Evolutionary conservation across 176 grass and related monocot species (phyloP).

Genomic region (Oryza punctata): DNA sequence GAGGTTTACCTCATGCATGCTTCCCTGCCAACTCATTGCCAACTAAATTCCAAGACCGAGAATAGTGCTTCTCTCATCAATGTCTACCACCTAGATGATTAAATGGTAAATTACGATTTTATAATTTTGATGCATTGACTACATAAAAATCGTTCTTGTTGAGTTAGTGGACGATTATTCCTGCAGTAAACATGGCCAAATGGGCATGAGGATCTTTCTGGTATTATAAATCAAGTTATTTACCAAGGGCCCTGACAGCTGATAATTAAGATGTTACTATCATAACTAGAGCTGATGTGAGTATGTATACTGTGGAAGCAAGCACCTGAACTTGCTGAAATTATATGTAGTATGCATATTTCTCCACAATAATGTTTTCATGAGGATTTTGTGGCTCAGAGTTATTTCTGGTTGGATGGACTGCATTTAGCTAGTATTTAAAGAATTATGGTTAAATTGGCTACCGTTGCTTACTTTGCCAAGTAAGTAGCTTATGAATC

Average conservation of each 20-base stretch:
- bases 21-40: constrained; percentile 70
- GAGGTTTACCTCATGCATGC: constrained; percentile 50
- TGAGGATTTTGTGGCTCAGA: neutral
- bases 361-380: constrained; percentile 1
- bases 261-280: neutral
- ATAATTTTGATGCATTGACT: neutral
- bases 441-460: neutral
- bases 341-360: neutral
- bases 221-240: neutral
- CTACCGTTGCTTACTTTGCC: neutral
- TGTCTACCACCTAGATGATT: neutral
- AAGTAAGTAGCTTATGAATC: neutral
- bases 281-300: neutral
- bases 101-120: constrained; percentile 23
- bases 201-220: neutral
- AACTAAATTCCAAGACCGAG: neutral
- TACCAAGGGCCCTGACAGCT: neutral
- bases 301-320: neutral
- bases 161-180: neutral
- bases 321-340: neutral
- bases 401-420: constrained; percentile 6
- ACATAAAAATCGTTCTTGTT: neutral
- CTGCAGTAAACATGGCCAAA: neutral
- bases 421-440: neutral
- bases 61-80: constrained; percentile 30